Conservation (phyloP, 495 filamentous ascomycete species). For the Arthonia radiata region DNA sequence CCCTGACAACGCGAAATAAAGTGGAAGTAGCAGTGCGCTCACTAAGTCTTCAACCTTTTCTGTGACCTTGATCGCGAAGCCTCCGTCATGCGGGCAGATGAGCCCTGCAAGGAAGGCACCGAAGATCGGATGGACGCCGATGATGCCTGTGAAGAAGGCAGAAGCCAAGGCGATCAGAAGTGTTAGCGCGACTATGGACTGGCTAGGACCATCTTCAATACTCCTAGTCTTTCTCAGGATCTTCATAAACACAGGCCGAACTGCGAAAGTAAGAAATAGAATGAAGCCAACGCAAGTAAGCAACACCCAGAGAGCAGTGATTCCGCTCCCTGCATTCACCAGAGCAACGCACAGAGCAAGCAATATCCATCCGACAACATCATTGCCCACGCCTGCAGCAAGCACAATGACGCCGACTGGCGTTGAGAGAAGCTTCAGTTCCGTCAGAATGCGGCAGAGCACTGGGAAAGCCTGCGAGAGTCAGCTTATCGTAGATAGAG, state of each 20-base stretch:
- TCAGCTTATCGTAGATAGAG: background rate
- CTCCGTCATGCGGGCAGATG: constrained; percentile 83
- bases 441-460: constrained; percentile 78
- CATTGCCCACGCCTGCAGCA: constrained; percentile 86
- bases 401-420: constrained; percentile 76
- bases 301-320: constrained; percentile 73
- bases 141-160: constrained; percentile 86
- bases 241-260: constrained; percentile 60
- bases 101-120: constrained; percentile 72
- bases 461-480: constrained; percentile 58
- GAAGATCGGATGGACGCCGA: constrained; percentile 81
- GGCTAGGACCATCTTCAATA: constrained; percentile 74
- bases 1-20: constrained; percentile 89
- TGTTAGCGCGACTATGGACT: constrained; percentile 63
- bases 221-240: constrained; percentile 47
- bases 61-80: constrained; percentile 81
- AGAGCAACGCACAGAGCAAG: constrained; percentile 84
- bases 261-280: constrained; percentile 47
- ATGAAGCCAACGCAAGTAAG: constrained; percentile 52
- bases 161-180: constrained; percentile 56
- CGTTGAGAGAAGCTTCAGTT: constrained; percentile 67
- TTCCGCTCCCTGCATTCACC: constrained; percentile 64
- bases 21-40: constrained; percentile 63
- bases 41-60: constrained; percentile 95
- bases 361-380: constrained; percentile 85